Conservation (phyloP, 192 early-diverging fungal genomes). For the Coemansia sp. region DNA sequence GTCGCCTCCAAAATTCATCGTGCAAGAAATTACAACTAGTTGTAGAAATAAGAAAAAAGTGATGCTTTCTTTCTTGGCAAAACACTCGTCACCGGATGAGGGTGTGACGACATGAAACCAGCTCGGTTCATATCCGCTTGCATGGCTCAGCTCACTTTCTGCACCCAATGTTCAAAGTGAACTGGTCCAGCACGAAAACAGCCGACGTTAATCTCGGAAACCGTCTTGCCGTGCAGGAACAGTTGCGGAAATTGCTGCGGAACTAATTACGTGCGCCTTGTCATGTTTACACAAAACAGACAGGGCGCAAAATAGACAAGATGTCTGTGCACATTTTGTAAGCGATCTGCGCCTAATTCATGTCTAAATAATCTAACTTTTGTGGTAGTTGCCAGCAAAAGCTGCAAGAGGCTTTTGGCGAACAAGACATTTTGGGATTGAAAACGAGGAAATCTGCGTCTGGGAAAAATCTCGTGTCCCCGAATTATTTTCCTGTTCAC, state of each 20-base stretch:
- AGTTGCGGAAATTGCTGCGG: no score
- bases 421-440: neutral
- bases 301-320: no score
- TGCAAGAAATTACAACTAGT: neutral
- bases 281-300: no score
- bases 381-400: no score
- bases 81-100: neutral
- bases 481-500: neutral
- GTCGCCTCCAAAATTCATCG: conserved; percentile 43
- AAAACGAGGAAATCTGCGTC: neutral
- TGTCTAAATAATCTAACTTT: no score
- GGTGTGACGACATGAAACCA: neutral
- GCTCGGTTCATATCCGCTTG: neutral
- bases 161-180: neutral
- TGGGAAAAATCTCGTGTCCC: neutral
- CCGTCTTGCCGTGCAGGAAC: no score
- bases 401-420: neutral
- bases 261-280: no score
- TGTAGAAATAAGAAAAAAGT: neutral
- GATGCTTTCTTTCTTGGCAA: neutral
- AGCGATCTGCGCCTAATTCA: no score
- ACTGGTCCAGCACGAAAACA: no score
- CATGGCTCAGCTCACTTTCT: neutral
- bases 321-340: no score
- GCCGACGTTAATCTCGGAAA: no score